Percentiles rank a stretch among this genome's conserved stretches.
Conservation (phyloP, 257 asterid species). For the Nicotiana tabacum region DNA sequence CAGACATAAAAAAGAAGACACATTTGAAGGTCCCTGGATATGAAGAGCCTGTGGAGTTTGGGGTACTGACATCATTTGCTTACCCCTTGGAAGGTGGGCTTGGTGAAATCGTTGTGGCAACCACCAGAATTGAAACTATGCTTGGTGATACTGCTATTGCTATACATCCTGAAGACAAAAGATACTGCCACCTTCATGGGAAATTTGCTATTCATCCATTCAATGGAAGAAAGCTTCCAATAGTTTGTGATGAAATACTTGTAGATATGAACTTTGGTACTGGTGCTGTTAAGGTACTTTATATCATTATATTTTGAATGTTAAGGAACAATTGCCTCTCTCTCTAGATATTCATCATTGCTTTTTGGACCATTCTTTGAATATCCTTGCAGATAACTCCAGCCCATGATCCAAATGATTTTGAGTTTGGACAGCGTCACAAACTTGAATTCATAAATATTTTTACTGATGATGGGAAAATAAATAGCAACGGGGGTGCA, state of each 20-base stretch:
- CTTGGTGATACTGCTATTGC: conserved; percentile 96
- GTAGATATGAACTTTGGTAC: conserved; percentile 90
- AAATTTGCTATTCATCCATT: conserved; percentile 80
- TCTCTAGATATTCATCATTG: conserved; percentile 3
- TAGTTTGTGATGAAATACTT: conserved; percentile 73
- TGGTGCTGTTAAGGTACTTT: conserved; percentile 84
- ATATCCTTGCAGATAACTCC: conserved; percentile 71
- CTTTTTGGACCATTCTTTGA: conserved; percentile 3
- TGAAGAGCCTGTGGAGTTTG: conserved; percentile 67
- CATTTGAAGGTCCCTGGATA: conserved; percentile 61
- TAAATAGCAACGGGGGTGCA: conserved; percentile 76
- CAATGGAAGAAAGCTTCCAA: conserved; percentile 74
- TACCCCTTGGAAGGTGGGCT: conserved; percentile 76
- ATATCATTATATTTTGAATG: conserved; percentile 5
- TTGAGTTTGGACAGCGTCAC: conserved; percentile 86
- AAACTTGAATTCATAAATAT: conserved; percentile 69
- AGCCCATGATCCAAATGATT: conserved; percentile 95
- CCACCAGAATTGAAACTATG: conserved; percentile 90
- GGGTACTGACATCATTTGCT: conserved; percentile 87
- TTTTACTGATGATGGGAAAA: conserved; percentile 87
- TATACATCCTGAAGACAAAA: conserved; percentile 72
- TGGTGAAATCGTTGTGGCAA: conserved; percentile 89
- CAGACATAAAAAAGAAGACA: conserved; percentile 67
- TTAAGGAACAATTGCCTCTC: not conserved
- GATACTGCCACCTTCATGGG: conserved; percentile 78